Conservation (phyloP, 2,329 filamentous ascomycete species). For the Neonectria coccinea region DNA sequence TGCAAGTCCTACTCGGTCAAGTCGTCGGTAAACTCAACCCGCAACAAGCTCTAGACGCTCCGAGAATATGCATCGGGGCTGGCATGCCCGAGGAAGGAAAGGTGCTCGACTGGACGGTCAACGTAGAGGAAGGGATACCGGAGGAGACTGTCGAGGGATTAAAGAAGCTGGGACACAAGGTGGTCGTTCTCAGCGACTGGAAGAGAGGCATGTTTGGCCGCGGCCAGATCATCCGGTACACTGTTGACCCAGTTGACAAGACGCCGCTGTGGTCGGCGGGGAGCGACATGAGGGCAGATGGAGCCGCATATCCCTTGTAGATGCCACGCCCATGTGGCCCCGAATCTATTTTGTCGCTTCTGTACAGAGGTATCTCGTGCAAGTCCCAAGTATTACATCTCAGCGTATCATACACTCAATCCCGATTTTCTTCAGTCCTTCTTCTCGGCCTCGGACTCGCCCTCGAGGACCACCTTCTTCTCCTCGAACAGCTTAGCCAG, state of each 20-base stretch:
- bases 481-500: constrained; percentile 92
- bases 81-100: constrained; percentile 73
- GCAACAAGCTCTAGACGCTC: constrained; percentile 90
- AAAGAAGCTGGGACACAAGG: constrained; percentile 76
- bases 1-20: constrained; percentile 93
- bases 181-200: constrained; percentile 75
- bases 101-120: constrained; percentile 73
- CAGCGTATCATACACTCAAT: constrained; percentile 43
- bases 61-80: constrained; percentile 87
- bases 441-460: constrained; percentile 52
- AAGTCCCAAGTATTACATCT: constrained; percentile 41
- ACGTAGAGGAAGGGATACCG: constrained; percentile 84
- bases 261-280: constrained; percentile 85
- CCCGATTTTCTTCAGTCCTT: constrained; percentile 43
- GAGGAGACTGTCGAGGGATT: constrained; percentile 76
- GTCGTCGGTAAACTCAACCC: constrained; percentile 83
- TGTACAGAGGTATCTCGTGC: constrained; percentile 44
- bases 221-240: constrained; percentile 86
- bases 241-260: constrained; percentile 76
- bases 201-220: constrained; percentile 80
- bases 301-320: constrained; percentile 69
- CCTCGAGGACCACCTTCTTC: constrained; percentile 82
- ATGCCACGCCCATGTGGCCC: constrained; percentile 18
- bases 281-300: constrained; percentile 90
- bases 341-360: constrained; percentile 39